Conservation (phyloP, 768 basidiomycete species). For the Boletus barrowsii region DNA sequence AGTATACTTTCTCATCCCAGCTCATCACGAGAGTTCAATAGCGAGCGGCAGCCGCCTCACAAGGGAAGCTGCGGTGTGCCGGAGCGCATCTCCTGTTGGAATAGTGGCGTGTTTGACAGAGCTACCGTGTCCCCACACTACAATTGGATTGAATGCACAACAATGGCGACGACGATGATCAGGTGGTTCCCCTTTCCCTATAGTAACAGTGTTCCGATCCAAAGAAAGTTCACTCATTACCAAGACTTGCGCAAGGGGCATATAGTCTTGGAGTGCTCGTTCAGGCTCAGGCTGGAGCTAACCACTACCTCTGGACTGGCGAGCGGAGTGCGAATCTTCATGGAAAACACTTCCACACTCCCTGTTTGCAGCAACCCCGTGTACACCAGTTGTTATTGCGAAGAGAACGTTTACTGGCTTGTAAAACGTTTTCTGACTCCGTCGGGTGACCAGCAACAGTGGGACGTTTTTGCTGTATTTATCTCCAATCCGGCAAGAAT, state of each 20-base stretch:
- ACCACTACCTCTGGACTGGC: not conserved
- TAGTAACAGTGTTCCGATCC: constrained; percentile 5
- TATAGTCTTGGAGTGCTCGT: too few relatives aligned
- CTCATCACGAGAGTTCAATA: constrained; percentile 1
- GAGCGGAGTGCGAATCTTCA: constrained; percentile 23
- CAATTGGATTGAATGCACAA: not conserved
- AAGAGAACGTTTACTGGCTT: constrained; percentile 71
- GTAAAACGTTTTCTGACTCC: constrained; percentile 40
- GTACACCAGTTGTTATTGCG: constrained; percentile 66
- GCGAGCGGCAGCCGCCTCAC: constrained; percentile 5
- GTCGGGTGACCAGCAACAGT: constrained; percentile 29
- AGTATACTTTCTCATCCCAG: not conserved
- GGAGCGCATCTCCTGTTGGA: not conserved
- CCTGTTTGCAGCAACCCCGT: constrained; percentile 25
- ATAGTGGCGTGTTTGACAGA: not conserved
- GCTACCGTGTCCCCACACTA: not conserved
- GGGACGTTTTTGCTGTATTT: constrained; percentile 58
- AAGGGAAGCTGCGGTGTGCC: not conserved
- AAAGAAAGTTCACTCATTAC: constrained; percentile 10
- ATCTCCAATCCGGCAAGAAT: constrained; percentile 61
- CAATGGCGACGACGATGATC: not conserved
- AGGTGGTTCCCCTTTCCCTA: not conserved
- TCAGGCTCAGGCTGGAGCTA: too few relatives aligned
- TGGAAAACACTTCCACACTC: constrained; percentile 21
- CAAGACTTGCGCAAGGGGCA: not conserved